Conservation (phyloP, 495 filamentous ascomycete genomes). For the Trichodelitschia bisporula region DNA sequence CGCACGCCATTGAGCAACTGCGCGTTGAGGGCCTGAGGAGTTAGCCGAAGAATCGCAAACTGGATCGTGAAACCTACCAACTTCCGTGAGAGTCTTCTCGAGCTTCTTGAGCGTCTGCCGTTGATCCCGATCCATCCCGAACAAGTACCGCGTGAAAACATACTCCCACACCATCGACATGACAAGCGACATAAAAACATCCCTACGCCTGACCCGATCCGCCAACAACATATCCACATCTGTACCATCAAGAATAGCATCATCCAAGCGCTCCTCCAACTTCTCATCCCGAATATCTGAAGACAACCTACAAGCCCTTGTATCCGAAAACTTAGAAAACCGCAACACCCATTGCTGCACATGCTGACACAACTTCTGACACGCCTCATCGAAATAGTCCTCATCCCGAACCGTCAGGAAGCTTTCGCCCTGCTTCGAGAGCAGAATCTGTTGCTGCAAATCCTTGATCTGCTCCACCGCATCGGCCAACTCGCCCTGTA, state of each 20-base stretch:
- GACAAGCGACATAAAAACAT: slow-evolving; percentile 89
- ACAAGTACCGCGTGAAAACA: slow-evolving; percentile 90
- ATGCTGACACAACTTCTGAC: slow-evolving; percentile 76
- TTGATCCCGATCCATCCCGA: slow-evolving; percentile 93
- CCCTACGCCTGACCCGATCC: slow-evolving; percentile 64
- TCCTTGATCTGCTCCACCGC: slow-evolving; percentile 55
- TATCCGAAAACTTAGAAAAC: slow-evolving; percentile 90
- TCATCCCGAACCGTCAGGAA: slow-evolving; percentile 68
- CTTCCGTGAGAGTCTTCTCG: slow-evolving; percentile 72
- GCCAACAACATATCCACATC: slow-evolving; percentile 66
- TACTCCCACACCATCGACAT: slow-evolving; percentile 99
- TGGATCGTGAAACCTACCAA: slow-evolving; percentile 24
- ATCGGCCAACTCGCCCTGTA: slow-evolving; percentile 52
- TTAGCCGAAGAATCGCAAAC: slow-evolving; percentile 1
- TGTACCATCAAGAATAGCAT: slow-evolving; percentile 75
- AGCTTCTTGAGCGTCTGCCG: slow-evolving; percentile 86
- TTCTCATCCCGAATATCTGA: slow-evolving; percentile 54
- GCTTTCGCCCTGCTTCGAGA: slow-evolving; percentile 30
- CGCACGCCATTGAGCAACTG: slow-evolving; percentile 88
- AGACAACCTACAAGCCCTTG: slow-evolving; percentile 54
- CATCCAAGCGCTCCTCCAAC: slow-evolving; percentile 75
- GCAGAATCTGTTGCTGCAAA: slow-evolving; percentile 63
- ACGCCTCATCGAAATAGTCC: slow-evolving; percentile 85
- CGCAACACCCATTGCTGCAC: slow-evolving; percentile 90
- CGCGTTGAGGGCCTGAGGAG: slow-evolving; percentile 28